Evolutionary conservation across 2,329 filamentous ascomycete species (phyloP).

Genomic region (Neoscytalidium dimidiatum): DNA sequence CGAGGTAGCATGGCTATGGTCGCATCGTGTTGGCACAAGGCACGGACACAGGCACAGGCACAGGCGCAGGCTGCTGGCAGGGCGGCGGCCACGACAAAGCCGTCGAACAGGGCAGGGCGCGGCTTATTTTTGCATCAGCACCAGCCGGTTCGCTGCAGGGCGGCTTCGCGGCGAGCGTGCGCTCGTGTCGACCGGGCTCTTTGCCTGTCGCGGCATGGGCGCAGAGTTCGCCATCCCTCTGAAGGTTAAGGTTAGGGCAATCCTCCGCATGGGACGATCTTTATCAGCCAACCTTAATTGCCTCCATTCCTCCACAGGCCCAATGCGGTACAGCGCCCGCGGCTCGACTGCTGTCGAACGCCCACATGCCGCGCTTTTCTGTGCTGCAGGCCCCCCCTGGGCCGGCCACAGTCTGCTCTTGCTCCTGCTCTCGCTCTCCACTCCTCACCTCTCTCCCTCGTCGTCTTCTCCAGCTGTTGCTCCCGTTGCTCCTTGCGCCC

Average conservation of each 20-base stretch:
- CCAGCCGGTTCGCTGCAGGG: neutral
- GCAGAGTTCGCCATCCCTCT: neutral
- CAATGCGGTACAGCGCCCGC: neutral
- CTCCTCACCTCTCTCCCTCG: neutral
- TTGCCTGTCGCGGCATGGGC: neutral
- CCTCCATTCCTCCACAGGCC: constrained; percentile 16
- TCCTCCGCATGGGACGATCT: constrained; percentile 15
- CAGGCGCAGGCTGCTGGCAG: too few species aligned
- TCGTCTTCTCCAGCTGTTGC: neutral
- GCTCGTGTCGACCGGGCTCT: constrained; percentile 13
- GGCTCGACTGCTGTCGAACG: neutral
- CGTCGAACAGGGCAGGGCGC: neutral
- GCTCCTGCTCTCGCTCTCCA: neutral
- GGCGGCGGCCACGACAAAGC: too few species aligned
- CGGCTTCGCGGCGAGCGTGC: neutral
- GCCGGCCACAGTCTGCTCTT: neutral
- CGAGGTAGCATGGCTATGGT: neutral
- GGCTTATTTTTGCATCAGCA: constrained; percentile 2
- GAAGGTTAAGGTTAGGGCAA: constrained; percentile 2
- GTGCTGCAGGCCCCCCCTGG: neutral
- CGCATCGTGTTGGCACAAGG: neutral
- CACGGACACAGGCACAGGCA: too few species aligned
- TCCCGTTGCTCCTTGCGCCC: neutral
- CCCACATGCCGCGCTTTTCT: constrained; percentile 13
- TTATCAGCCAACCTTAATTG: constrained; percentile 8